These are phyloP conservation scores for Globisporangium nagaii DNA, from an alignment of 352 stramenopile genomes.

Conservation along the genomic window DNA sequence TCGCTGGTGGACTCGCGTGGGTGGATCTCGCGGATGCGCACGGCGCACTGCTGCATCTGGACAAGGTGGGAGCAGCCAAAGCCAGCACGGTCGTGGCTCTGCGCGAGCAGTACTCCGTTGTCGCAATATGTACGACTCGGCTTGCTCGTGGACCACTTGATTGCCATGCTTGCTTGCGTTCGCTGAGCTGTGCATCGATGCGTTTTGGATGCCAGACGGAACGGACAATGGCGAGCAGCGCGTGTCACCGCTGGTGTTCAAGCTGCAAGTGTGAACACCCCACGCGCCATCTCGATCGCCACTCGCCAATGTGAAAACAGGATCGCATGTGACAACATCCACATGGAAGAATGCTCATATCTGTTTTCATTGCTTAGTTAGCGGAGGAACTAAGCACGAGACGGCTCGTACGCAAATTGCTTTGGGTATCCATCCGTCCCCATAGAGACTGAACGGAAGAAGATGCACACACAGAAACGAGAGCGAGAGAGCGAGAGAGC, in stretches of 20 bases:
- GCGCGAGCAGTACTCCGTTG: constrained; percentile 38
- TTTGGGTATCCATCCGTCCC: too few species aligned
- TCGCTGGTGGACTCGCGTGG: constrained; percentile 25
- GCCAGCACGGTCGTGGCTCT: constrained; percentile 38
- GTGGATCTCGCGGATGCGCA: constrained; percentile 53
- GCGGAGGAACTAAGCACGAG: too few species aligned
- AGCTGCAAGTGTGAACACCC: constrained; percentile 4
- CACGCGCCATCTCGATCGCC: too few species aligned
- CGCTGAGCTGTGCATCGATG: too few species aligned
- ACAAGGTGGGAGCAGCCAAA: constrained; percentile 27
- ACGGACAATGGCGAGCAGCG: constrained; percentile 30
- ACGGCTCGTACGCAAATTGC: too few species aligned
- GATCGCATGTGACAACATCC: too few species aligned
- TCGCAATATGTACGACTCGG: constrained; percentile 39
- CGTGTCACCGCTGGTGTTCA: constrained; percentile 28
- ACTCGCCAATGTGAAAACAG: too few species aligned
- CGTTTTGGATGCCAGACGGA: too few species aligned
- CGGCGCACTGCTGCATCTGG: constrained; percentile 37
- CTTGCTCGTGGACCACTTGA: background rate
- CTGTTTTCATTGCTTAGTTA: too few species aligned
- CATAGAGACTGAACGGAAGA: too few species aligned
- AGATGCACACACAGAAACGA: too few species aligned
- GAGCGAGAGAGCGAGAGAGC: constrained; percentile 6
- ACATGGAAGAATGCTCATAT: too few species aligned
- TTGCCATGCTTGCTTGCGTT: background rate